Conservation (phyloP, 2,329 filamentous ascomycete genomes). For the Colletotrichum higginsianum region DNA sequence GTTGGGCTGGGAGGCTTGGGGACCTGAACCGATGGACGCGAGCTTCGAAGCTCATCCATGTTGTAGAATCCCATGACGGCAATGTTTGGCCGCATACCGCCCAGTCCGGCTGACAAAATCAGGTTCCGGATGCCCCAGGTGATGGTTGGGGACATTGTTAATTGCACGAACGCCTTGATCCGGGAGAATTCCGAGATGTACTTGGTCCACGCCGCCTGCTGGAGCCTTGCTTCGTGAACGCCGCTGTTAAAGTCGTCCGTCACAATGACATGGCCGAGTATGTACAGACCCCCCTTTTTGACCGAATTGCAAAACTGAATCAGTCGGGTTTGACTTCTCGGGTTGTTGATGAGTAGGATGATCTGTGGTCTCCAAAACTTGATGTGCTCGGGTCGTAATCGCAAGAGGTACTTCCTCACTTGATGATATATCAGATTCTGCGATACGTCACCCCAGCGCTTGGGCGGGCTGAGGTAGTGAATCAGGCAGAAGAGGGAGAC, state of each 20-base stretch:
- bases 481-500: slow-evolving; percentile 87
- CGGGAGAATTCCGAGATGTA: slow-evolving; percentile 86
- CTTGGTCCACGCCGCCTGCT: slow-evolving; percentile 87
- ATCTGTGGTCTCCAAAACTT: slow-evolving; percentile 96
- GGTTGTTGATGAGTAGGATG: slow-evolving; percentile 85
- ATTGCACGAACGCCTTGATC: slow-evolving; percentile 91
- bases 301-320: slow-evolving; percentile 94
- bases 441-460: slow-evolving; percentile 91
- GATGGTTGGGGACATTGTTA: slow-evolving; percentile 85
- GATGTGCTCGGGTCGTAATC: slow-evolving; percentile 89
- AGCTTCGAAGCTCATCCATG: slow-evolving; percentile 80
- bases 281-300: slow-evolving; percentile 89
- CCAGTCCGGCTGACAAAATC: slow-evolving; percentile 84
- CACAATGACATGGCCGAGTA: slow-evolving; percentile 90
- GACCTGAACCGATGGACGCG: slow-evolving; percentile 69
- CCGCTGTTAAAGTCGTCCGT: slow-evolving; percentile 85
- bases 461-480: slow-evolving; percentile 87
- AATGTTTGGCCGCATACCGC: slow-evolving; percentile 92
- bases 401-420: slow-evolving; percentile 87
- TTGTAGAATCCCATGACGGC: slow-evolving; percentile 87
- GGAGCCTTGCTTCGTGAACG: slow-evolving; percentile 84
- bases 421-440: slow-evolving; percentile 90
- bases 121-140: slow-evolving; percentile 90
- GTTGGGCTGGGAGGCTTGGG: slow-evolving; percentile 62
- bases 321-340: slow-evolving; percentile 83